Evolutionary conservation across 805 yeast species (phyloP).

Genomic region (Kodamaea laetipori): DNA sequence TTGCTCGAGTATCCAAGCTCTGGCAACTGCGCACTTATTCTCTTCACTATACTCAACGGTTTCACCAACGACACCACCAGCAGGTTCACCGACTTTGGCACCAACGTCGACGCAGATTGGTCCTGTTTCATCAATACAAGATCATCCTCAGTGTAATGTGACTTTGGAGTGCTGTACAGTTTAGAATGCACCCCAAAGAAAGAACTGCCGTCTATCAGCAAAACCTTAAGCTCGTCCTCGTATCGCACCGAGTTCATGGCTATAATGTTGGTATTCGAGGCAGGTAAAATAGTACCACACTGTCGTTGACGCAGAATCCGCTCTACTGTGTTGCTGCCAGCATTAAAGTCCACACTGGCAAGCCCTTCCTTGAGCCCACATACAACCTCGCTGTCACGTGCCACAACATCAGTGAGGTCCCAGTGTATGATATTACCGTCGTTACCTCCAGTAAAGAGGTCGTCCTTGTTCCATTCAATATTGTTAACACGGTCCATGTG

Average conservation of each 20-base stretch:
- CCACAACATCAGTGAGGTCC: conserved; percentile 47
- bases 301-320: conserved; percentile 44
- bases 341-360: conserved; percentile 40
- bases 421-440: conserved; percentile 73
- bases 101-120: conserved; percentile 22
- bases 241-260: conserved; percentile 42
- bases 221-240: conserved; percentile 36
- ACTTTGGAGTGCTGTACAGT: conserved; percentile 33
- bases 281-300: conserved; percentile 66
- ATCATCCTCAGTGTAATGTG: conserved; percentile 34
- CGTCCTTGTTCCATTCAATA: conserved; percentile 60
- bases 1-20: conserved; percentile 3
- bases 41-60: conserved; percentile 11
- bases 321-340: conserved; percentile 33
- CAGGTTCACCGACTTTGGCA: conserved; percentile 8
- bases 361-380: conserved; percentile 53
- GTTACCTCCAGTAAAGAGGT: conserved; percentile 58
- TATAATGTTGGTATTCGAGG: conserved; percentile 53
- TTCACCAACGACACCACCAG: conserved; percentile 10
- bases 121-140: conserved; percentile 21
- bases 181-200: conserved; percentile 58
- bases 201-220: conserved; percentile 56
- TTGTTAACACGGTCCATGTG: conserved; percentile 56
- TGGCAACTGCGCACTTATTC: neutral
- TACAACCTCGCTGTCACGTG: conserved; percentile 17